phyloP scores from a whole-genome alignment of 768 basidiomycete genomes.

The Astraeus odoratus region DNA sequence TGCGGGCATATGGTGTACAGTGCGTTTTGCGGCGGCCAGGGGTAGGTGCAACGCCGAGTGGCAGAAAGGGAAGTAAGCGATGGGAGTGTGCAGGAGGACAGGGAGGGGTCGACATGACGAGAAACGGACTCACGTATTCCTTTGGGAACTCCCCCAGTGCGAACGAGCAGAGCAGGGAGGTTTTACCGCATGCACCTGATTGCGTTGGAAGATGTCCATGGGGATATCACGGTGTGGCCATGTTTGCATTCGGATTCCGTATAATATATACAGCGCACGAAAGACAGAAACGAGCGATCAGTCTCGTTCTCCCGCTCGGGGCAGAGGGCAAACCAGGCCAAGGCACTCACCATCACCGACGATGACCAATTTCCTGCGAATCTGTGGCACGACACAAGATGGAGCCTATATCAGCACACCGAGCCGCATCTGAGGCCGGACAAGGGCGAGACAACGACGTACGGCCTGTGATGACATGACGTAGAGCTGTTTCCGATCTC shows the following conservation, averaged over 20 bases:
- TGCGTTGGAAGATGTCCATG: constrained; percentile 7
- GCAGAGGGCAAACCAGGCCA: constrained; percentile 2
- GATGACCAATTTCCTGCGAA: constrained; percentile 92
- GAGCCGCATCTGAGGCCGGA: too few relatives aligned
- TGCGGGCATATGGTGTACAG: too few relatives aligned
- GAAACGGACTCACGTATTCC: constrained; percentile 71
- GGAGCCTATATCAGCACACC: constrained; percentile 5
- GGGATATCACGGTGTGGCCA: not conserved
- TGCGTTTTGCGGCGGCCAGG: too few relatives aligned
- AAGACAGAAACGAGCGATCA: too few relatives aligned
- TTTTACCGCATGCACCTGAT: constrained; percentile 93
- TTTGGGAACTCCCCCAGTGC: constrained; percentile 92
- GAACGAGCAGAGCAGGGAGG: constrained; percentile 84
- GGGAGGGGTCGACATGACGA: constrained; percentile 3
- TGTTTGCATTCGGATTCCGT: not conserved
- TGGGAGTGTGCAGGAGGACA: not conserved
- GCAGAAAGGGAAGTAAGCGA: not conserved
- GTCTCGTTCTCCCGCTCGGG: too few relatives aligned
- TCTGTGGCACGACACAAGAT: constrained; percentile 39
- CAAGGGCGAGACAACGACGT: too few relatives aligned
- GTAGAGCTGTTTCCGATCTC: too few relatives aligned
- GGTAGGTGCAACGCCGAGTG: not conserved
- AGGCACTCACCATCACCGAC: constrained; percentile 83
- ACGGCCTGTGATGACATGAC: too few relatives aligned
- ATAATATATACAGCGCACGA: not conserved